phyloP scores from a whole-genome alignment of 768 basidiomycete species.

The Zangia roseola region DNA sequence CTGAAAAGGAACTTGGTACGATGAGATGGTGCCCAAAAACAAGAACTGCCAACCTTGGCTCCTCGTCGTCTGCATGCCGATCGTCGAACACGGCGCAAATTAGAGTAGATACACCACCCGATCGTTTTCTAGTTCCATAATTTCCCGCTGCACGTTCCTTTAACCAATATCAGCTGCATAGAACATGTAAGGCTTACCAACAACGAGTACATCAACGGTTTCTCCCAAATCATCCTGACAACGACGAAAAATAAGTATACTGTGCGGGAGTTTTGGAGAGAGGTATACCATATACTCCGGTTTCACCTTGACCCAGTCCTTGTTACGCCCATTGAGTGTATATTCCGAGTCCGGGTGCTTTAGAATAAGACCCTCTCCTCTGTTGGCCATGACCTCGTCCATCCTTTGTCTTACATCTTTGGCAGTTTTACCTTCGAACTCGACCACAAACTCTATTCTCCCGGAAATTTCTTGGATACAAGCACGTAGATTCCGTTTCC shows the following conservation, averaged over 20 bases:
- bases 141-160: constrained; percentile 60
- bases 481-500: constrained; percentile 73
- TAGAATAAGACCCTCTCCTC: constrained; percentile 92
- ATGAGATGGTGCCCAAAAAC: neutral
- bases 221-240: constrained; percentile 86
- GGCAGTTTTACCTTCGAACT: constrained; percentile 72
- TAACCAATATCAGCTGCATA: neutral
- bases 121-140: constrained; percentile 83
- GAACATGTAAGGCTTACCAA: constrained; percentile 51
- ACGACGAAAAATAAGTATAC: neutral
- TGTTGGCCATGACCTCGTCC: constrained; percentile 77
- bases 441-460: constrained; percentile 74
- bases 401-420: constrained; percentile 80
- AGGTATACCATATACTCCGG: constrained; percentile 78
- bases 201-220: constrained; percentile 87
- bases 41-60: constrained; percentile 50
- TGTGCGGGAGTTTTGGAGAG: neutral
- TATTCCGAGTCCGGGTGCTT: constrained; percentile 85
- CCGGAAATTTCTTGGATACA: constrained; percentile 72
- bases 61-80: constrained; percentile 50
- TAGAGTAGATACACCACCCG: constrained; percentile 86
- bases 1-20: constrained; percentile 36
- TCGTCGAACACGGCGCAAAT: constrained; percentile 89
- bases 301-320: constrained; percentile 95
- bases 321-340: constrained; percentile 80